A percentile compares a stretch with the other conserved stretches of the same genome.
Evolutionary conservation across 176 grass and related monocot species (phyloP).

Genomic region (Elymus sibiricus): DNA sequence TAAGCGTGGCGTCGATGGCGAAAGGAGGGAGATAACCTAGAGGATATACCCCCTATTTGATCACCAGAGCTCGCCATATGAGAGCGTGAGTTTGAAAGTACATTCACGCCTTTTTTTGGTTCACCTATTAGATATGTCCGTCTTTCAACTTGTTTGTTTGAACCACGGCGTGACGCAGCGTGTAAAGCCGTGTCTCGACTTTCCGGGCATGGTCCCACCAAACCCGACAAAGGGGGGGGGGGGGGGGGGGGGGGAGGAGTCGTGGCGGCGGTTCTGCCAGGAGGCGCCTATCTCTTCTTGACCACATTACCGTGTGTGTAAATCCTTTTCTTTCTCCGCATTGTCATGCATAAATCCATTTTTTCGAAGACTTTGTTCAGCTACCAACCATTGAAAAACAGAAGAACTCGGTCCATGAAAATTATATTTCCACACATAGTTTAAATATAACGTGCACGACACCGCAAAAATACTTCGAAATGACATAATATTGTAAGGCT

Average conservation of each 20-base stretch:
- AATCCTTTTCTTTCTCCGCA: not conserved
- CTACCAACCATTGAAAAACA: not conserved
- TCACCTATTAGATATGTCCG: not conserved
- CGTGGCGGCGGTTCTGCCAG: not conserved
- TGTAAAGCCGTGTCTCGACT: not conserved
- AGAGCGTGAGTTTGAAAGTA: not conserved
- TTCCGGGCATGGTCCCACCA: not conserved
- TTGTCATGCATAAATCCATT: not conserved
- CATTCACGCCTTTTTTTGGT: not conserved
- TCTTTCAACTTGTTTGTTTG: not conserved
- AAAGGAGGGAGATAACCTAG: slow-evolving; percentile 13
- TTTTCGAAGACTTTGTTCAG: not conserved
- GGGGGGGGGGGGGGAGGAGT: not conserved
- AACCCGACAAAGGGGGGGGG: not conserved
- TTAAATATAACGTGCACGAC: not conserved
- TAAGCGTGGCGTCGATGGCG: not conserved
- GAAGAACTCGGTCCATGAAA: not conserved
- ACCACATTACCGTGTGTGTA: not conserved
- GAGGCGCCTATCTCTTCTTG: not conserved
- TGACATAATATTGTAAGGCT: not conserved
- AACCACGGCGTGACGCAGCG: not conserved
- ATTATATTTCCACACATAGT: not conserved
- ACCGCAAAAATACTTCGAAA: not conserved
- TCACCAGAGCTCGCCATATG: not conserved
- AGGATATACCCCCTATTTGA: slow-evolving; percentile 16